Evolutionary conservation across 495 filamentous ascomycete species (phyloP).

Genomic region (Podospora pseudocomata): DNA sequence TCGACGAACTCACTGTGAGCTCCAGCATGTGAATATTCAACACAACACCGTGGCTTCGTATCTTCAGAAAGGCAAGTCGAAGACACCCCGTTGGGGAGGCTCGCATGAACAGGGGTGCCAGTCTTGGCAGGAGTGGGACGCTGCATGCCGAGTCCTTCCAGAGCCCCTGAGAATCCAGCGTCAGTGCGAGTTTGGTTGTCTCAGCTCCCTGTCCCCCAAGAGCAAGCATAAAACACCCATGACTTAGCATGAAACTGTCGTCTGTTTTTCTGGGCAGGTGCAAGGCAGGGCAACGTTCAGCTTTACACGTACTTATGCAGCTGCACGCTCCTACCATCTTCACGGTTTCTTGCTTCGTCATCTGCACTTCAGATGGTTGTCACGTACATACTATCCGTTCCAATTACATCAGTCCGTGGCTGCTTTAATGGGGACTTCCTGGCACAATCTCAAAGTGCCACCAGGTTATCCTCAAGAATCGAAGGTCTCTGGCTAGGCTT

Average conservation of each 20-base stretch:
- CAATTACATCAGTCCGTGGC: neutral
- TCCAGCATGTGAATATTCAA: too few species aligned
- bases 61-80: neutral
- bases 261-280: neutral
- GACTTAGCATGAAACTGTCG: constrained; percentile 9
- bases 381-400: neutral
- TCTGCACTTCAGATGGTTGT: neutral
- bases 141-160: neutral
- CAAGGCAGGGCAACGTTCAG: neutral
- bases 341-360: neutral
- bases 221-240: constrained; percentile 7
- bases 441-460: too few species aligned
- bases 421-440: too few species aligned
- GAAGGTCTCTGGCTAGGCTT: too few species aligned
- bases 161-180: constrained; percentile 9
- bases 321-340: neutral
- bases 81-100: neutral
- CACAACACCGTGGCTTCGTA: neutral
- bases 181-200: constrained; percentile 5
- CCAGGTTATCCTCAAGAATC: too few species aligned
- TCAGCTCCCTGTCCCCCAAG: constrained; percentile 6
- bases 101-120: neutral
- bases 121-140: neutral
- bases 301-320: neutral
- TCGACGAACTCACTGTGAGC: too few species aligned